phyloP scores from a whole-genome alignment of 108 stramenopile species.

The Skeletonema costatum region DNA sequence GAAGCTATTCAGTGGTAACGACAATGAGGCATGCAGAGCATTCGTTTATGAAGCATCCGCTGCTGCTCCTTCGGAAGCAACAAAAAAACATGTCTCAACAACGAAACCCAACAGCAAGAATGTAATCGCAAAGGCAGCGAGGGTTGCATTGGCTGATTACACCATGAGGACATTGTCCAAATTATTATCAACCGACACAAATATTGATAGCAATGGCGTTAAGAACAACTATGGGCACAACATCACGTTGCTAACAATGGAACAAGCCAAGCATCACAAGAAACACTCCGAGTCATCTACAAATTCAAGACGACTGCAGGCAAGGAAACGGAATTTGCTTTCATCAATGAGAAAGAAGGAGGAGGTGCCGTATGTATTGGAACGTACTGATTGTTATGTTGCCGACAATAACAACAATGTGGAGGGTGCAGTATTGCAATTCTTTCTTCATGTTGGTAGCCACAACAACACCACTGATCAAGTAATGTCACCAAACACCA shows the following conservation, averaged over 20 bases:
- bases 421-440: constrained; percentile 12
- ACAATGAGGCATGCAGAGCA: constrained; percentile 1
- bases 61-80: background rate
- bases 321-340: background rate
- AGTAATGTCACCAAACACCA: background rate
- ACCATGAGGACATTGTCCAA: constrained; percentile 26
- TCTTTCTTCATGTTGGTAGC: constrained; percentile 18
- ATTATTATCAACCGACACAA: background rate
- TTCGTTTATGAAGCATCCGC: constrained; percentile 3
- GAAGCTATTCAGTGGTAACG: constrained; percentile 1
- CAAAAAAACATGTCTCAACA: background rate
- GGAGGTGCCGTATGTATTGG: constrained; percentile 61
- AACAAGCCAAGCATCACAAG: constrained; percentile 27
- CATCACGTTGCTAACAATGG: constrained; percentile 48
- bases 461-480: background rate
- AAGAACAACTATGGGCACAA: background rate
- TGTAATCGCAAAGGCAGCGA: constrained; percentile 11
- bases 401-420: background rate
- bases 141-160: constrained; percentile 35
- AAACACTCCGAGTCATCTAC: background rate
- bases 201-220: background rate
- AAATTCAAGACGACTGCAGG: constrained; percentile 4
- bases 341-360: constrained; percentile 14
- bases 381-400: constrained; percentile 64
- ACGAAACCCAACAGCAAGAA: background rate